Percentiles rank a stretch among this genome's conserved stretches.
These are phyloP conservation scores for Apophysomyces variabilis DNA, from an alignment of 371 early-diverging fungal genomes.

Conservation along the genomic window DNA sequence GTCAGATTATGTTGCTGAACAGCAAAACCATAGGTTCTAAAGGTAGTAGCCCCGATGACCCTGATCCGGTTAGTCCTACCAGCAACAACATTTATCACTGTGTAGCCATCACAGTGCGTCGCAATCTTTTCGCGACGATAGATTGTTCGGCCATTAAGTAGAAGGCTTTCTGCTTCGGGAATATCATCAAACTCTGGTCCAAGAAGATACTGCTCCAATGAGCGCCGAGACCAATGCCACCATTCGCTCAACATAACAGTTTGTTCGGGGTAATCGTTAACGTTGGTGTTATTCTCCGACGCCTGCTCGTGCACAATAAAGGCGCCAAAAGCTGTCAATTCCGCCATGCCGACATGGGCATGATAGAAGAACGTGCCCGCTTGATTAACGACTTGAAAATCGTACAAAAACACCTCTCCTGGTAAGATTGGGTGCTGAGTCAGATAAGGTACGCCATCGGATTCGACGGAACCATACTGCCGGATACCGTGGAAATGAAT, in stretches of 20 bases:
- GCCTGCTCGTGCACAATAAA: constrained; percentile 33
- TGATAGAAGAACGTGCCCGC: constrained; percentile 62
- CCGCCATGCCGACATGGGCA: constrained; percentile 49
- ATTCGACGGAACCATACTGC: constrained; percentile 32
- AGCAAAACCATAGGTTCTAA: constrained; percentile 46
- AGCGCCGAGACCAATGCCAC: constrained; percentile 44
- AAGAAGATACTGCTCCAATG: constrained; percentile 34
- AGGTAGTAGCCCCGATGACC: constrained; percentile 45
- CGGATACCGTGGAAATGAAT: constrained; percentile 55
- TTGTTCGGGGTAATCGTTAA: background rate
- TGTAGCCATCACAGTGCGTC: constrained; percentile 37
- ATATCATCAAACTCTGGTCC: constrained; percentile 37
- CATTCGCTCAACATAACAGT: constrained; percentile 37
- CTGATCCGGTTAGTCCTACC: constrained; percentile 43
- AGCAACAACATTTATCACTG: constrained; percentile 29
- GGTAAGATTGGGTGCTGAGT: constrained; percentile 62
- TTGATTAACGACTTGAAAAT: constrained; percentile 45
- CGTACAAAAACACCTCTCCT: constrained; percentile 50
- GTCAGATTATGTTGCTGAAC: constrained; percentile 47
- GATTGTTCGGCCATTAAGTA: constrained; percentile 47
- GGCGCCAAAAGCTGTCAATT: constrained; percentile 52
- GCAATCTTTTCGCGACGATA: constrained; percentile 19
- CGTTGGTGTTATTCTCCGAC: background rate
- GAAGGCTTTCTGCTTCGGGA: constrained; percentile 46
- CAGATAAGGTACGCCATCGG: constrained; percentile 64